Evolutionary conservation across 2,329 filamentous ascomycete genomes (phyloP), one percentile per base, ranked within the genome.

Genomic region (Diaporthe aspalathi): DNA sequence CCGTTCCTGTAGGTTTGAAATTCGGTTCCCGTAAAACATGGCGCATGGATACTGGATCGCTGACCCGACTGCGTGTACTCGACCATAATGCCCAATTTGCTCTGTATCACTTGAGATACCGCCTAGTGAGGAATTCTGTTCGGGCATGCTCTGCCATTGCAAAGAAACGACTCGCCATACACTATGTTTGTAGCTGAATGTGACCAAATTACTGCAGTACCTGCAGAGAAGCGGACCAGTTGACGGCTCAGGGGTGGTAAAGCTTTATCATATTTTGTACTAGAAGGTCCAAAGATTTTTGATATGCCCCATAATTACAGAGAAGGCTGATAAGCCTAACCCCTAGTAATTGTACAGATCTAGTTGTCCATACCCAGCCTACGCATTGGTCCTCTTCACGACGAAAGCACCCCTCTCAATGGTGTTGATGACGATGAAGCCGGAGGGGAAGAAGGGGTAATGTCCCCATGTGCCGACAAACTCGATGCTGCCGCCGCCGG

Each of bases 341-440:
- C 49, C 43, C 12, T 9, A n/a, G n/a, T 49, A 17, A 22, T 35
- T 17, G 16, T 52, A 45, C 35, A 38, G 7, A 29, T 17, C 22
- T 16, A 14, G 22, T n/a, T 24, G 43, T 35, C 7, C 29, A 24
- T 1, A n/a, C 12, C 27, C 7, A 43, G 22, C 16, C 27, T 57
- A 70, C 27, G 67, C 43, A 27, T 67, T 67, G 20, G 62, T 67
- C 62, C 73, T 73, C 76, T 81, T 82, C 40, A 82, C 78, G 8
- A 81, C 78, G 74, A 80, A 83, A 0, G 78, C 77, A 9, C 83
- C 83, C 9, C 82, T 76, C 71, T 87, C 85, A 72, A 87, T 86
- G 3, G 84, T 86, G 76, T 87, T 87, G 65, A 86, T 77, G 17
- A 85, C 79, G 52, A 86, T 78, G 54, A 74, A 76, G 1, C 77